Evolutionary conservation across 1,139 yeast species (phyloP).

Genomic region (Zygosaccharomyces pseudobailii): DNA sequence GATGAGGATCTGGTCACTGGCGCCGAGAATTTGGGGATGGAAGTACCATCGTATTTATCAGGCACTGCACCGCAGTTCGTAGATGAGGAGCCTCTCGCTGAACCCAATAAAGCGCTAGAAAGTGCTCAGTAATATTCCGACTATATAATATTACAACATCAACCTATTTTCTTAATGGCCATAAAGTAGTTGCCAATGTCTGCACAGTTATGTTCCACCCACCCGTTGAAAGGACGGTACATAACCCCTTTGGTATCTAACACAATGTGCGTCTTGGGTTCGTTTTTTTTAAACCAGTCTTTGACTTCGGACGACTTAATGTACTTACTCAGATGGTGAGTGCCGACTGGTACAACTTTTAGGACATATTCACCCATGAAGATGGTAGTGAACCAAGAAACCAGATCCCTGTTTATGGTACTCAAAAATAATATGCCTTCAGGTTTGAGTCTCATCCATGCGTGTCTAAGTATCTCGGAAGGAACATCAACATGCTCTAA

Average conservation of each 20-base stretch:
- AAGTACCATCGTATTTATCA: constrained; percentile 26
- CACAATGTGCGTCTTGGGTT: constrained; percentile 47
- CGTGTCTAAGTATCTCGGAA: constrained; percentile 59
- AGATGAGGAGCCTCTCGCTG: constrained; percentile 26
- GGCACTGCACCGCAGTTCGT: constrained; percentile 31
- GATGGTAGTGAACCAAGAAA: constrained; percentile 93
- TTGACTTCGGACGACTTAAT: constrained; percentile 71
- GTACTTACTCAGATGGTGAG: constrained; percentile 84
- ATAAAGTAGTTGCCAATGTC: constrained; percentile 79
- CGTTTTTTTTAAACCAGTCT: constrained; percentile 52
- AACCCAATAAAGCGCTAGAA: constrained; percentile 18
- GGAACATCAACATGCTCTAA: constrained; percentile 92
- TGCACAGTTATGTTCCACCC: constrained; percentile 63
- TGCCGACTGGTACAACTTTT: constrained; percentile 82
- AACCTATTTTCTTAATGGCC: constrained; percentile 49
- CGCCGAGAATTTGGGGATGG: constrained; percentile 13
- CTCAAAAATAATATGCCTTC: constrained; percentile 77
- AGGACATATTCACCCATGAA: constrained; percentile 81
- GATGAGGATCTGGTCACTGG: constrained; percentile 59
- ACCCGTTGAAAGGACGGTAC: constrained; percentile 78
- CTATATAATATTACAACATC: background rate
- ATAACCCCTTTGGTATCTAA: constrained; percentile 71
- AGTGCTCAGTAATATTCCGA: constrained; percentile 12
- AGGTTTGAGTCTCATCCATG: constrained; percentile 61
- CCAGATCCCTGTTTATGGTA: constrained; percentile 82